phyloP scores from a whole-genome alignment of 192 early-diverging fungal species.

The Entomortierella beljakovae region DNA sequence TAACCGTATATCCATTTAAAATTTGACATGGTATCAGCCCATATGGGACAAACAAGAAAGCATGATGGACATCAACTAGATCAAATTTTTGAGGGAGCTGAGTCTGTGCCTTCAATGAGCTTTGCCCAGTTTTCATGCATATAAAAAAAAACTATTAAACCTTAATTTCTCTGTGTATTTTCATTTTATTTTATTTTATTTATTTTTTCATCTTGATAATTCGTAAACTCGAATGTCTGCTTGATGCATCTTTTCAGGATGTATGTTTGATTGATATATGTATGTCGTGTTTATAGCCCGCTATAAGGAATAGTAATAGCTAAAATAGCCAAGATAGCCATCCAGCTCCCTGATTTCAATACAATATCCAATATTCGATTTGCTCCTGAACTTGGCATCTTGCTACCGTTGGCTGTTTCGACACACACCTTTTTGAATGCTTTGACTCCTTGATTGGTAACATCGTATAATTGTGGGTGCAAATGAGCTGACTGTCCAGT shows the following conservation, averaged over 20 bases:
- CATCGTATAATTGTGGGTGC: slow-evolving; percentile 18
- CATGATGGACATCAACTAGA: slow-evolving; percentile 20
- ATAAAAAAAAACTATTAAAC: too few species aligned
- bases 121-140: too few species aligned
- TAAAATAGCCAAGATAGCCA: background rate
- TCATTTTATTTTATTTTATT: too few species aligned
- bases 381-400: slow-evolving; percentile 2
- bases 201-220: too few species aligned
- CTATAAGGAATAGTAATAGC: background rate
- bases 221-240: too few species aligned
- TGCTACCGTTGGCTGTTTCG: slow-evolving; percentile 19
- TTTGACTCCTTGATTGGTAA: slow-evolving; percentile 27
- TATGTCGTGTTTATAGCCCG: background rate
- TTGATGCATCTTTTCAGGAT: too few species aligned
- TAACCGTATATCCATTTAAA: background rate
- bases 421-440: slow-evolving; percentile 25
- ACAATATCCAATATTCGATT: background rate
- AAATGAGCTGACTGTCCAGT: slow-evolving; percentile 26
- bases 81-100: too few species aligned
- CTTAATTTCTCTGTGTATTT: too few species aligned
- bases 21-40: slow-evolving; percentile 6
- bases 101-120: background rate
- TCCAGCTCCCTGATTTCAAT: slow-evolving; percentile 3
- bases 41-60: slow-evolving; percentile 26
- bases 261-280: too few species aligned